Conservation (phyloP, 768 basidiomycete genomes). For the Rhizopogon sp. region DNA sequence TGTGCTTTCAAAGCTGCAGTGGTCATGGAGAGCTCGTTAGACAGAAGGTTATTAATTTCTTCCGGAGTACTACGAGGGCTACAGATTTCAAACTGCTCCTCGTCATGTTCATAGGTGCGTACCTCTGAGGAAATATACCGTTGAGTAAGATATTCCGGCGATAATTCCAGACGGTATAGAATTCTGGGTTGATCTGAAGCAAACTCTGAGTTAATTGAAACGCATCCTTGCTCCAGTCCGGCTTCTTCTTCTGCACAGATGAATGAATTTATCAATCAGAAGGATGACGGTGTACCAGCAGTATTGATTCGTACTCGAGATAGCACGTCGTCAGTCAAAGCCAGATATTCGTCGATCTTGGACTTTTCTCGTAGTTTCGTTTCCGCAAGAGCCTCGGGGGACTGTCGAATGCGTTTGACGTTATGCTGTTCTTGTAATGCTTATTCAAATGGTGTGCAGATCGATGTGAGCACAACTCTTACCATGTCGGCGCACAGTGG, state of each 20-base stretch:
- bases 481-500: constrained; percentile 14
- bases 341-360: constrained; percentile 73
- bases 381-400: constrained; percentile 57
- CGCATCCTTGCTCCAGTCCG: constrained; percentile 69
- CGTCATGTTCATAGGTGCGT: constrained; percentile 8
- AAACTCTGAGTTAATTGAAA: constrained; percentile 73
- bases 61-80: constrained; percentile 45
- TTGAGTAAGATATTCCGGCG: constrained; percentile 72
- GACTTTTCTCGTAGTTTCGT: constrained; percentile 65
- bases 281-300: neutral
- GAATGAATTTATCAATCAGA: constrained; percentile 5
- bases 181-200: constrained; percentile 87
- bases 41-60: constrained; percentile 58
- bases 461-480: constrained; percentile 6
- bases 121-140: constrained; percentile 70
- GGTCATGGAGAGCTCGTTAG: constrained; percentile 76
- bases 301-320: constrained; percentile 44
- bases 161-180: constrained; percentile 97
- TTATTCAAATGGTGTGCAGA: neutral
- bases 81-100: constrained; percentile 6
- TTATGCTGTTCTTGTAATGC: constrained; percentile 46
- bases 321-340: constrained; percentile 59
- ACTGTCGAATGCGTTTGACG: constrained; percentile 58
- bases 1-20: constrained; percentile 74
- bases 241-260: constrained; percentile 53